Evolutionary conservation across 2,329 filamentous ascomycete genomes (phyloP).

Genomic region (Cercospora citrullina): DNA sequence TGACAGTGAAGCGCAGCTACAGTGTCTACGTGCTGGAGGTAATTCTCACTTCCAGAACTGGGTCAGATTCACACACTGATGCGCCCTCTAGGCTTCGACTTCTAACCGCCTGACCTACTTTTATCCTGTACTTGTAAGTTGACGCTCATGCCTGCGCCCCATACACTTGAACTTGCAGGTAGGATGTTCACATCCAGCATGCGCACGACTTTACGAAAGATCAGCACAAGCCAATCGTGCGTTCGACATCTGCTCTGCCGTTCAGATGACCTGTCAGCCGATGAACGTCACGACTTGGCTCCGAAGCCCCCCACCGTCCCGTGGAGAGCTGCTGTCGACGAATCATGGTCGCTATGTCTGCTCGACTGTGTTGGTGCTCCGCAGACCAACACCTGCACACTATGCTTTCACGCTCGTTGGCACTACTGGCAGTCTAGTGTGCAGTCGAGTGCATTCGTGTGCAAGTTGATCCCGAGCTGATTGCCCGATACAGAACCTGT

Average conservation of each 20-base stretch:
- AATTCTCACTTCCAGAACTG: conserved; percentile 24
- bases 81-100: conserved; percentile 18
- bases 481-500: conserved; percentile 59
- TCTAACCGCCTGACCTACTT: conserved; percentile 22
- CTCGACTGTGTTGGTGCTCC: conserved; percentile 27
- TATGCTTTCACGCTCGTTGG: conserved; percentile 9
- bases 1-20: conserved; percentile 44
- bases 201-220: background rate
- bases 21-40: conserved; percentile 58
- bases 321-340: conserved; percentile 6
- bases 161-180: background rate
- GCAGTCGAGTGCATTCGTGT: background rate
- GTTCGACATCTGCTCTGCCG: conserved; percentile 15
- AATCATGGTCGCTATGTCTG: conserved; percentile 22
- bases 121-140: conserved; percentile 22
- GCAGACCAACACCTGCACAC: conserved; percentile 17
- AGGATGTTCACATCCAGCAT: conserved; percentile 1
- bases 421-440: conserved; percentile 8
- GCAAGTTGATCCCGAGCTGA: conserved; percentile 18
- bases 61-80: conserved; percentile 2
- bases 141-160: conserved; percentile 2
- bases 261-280: conserved; percentile 14
- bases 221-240: background rate
- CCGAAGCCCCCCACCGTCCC: conserved; percentile 4
- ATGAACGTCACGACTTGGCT: background rate